Base-by-base conservation (phyloP, 2,329 filamentous ascomycete genomes). In the Talaromyces sp. region DNA sequence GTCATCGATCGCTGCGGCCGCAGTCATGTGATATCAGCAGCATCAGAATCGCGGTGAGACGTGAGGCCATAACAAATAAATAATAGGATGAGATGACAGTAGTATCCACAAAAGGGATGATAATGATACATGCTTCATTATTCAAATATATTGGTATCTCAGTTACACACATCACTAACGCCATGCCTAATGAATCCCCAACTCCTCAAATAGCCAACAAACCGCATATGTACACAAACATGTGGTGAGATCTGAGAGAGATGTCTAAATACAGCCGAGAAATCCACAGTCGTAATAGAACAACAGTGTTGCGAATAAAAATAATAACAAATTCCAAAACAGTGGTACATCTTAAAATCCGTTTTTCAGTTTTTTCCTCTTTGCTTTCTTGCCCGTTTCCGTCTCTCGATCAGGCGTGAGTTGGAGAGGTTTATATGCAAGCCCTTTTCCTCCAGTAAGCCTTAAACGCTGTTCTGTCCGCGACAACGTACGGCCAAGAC, bases 381-480 rank as follows among this genome's bases (percentile, higher is more conserved):
- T 61, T 10, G 22, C 42, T 49, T 36, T 33, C 17, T 58, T 58
- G n/a, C 57, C 59, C 15, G 55, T 64, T 52, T 59, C 61, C 33
- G 61, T 65, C 44, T 63, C 59, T 39, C 63, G 64, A 30, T 69
- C 66, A 36, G 66, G 65, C 2, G 67, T 67, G 17, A 72, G 70
- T 27, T 76, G 68, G 47, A 78, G 62, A 3, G 75, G 74, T 60
- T 75, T 77, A 39, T 74, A 77, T 5, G 78, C 78, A 55, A 80
- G 64, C 0, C 78, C 78, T 47, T 71, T 75, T 6, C 75, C 77
- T 13, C 78, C 78, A 6, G 77, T 80, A 51, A 69, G 61, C 42
- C 77, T 70, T 33, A 80, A 77, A 32, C 78, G 70, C 64, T 76
- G 70, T 62, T 80, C 78, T 0, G 77, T 78, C 19, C 77, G 72